These are phyloP conservation scores for Nemania serpens DNA, from an alignment of 2,329 filamentous ascomycete genomes.

Conservation along the genomic window DNA sequence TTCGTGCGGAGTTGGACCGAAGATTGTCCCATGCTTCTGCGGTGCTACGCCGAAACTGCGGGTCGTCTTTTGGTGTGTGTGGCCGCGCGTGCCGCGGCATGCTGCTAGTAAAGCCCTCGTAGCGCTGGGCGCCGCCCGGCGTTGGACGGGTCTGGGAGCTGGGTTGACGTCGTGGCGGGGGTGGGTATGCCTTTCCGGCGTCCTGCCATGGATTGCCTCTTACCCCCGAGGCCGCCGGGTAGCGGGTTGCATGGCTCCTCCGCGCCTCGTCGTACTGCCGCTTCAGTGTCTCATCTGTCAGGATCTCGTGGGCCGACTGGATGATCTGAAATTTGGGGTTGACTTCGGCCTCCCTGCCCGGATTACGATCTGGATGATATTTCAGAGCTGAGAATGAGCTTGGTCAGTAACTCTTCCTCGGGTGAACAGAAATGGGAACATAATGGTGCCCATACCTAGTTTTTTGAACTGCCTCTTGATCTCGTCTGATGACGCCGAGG, in stretches of 20 bases:
- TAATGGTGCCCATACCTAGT: slow-evolving; percentile 60
- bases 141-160: slow-evolving; percentile 31
- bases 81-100: slow-evolving; percentile 31
- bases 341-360: slow-evolving; percentile 77
- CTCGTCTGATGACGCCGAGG: slow-evolving; percentile 70
- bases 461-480: slow-evolving; percentile 88
- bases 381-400: slow-evolving; percentile 64
- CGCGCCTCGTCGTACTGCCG: slow-evolving; percentile 58
- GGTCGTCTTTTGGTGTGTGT: slow-evolving; percentile 32
- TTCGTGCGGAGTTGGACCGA: slow-evolving; percentile 33
- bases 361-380: slow-evolving; percentile 89
- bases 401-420: slow-evolving; percentile 33
- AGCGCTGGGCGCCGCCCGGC: slow-evolving; percentile 48
- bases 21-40: slow-evolving; percentile 47
- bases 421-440: not conserved
- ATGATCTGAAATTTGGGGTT: slow-evolving; percentile 85
- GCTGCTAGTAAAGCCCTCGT: slow-evolving; percentile 38
- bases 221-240: slow-evolving; percentile 57
- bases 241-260: slow-evolving; percentile 43
- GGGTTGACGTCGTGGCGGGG: slow-evolving; percentile 48
- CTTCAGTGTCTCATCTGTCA: slow-evolving; percentile 56
- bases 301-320: slow-evolving; percentile 81
- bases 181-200: slow-evolving; percentile 53
- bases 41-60: slow-evolving; percentile 34
- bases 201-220: slow-evolving; percentile 62